A percentile compares a stretch with the other conserved stretches of the same genome.
These are phyloP conservation scores for Purpureocillium lavendulum DNA, from an alignment of 2,329 filamentous ascomycete genomes.

Conservation along the genomic window DNA sequence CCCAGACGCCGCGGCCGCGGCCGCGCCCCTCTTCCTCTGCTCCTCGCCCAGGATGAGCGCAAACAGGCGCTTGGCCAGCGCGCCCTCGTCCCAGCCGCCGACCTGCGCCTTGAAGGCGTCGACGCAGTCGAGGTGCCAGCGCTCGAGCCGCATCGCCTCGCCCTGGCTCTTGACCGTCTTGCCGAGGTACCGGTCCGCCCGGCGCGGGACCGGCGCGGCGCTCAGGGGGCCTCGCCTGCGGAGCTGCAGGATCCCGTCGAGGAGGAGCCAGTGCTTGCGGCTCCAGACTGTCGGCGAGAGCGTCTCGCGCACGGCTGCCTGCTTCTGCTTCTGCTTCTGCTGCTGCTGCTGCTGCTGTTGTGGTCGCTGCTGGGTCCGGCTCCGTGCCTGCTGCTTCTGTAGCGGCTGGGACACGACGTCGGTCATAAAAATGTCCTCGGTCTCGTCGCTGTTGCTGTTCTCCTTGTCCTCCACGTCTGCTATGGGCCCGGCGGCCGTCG, in stretches of 20 bases:
- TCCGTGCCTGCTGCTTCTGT: background rate
- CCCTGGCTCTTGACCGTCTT: conserved; percentile 39
- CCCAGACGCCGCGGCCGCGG: too few relatives aligned
- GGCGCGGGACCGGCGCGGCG: conserved; percentile 14
- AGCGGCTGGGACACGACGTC: conserved; percentile 15
- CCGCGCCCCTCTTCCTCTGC: conserved; percentile 12
- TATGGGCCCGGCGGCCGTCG: conserved; percentile 9
- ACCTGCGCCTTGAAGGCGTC: conserved; percentile 42
- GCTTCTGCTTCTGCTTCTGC: conserved; percentile 1
- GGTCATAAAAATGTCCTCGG: conserved; percentile 16
- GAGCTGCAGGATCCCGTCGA: conserved; percentile 43
- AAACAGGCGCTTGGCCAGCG: conserved; percentile 44
- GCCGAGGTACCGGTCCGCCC: conserved; percentile 32
- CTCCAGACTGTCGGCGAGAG: conserved; percentile 39
- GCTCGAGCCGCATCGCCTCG: conserved; percentile 37
- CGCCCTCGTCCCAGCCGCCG: conserved; percentile 40
- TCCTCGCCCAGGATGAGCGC: conserved; percentile 42
- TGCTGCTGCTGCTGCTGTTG: background rate
- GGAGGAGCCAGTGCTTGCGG: conserved; percentile 42
- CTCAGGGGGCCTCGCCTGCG: conserved; percentile 31
- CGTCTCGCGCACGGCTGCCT: conserved; percentile 5
- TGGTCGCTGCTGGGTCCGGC: background rate
- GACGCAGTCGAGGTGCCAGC: conserved; percentile 51
- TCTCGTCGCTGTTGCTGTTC: conserved; percentile 13
- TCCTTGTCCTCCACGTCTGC: conserved; percentile 18